A percentile compares a stretch with the other conserved stretches of the same genome.
phyloP scores from a whole-genome alignment of 306 rosid species.

The Canavalia ensiformis region DNA sequence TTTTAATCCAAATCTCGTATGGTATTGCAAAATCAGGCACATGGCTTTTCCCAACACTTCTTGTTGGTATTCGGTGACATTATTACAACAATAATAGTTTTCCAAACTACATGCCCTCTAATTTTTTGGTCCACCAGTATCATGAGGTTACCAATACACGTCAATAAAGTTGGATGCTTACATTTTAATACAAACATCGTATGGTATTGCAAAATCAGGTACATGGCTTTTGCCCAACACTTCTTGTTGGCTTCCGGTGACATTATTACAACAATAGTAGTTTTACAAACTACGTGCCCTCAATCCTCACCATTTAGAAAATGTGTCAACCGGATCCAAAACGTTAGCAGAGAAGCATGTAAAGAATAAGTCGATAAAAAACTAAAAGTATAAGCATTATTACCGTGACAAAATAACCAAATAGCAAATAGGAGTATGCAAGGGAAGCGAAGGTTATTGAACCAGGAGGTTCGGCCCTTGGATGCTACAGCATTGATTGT shows the following conservation, averaged over 20 bases:
- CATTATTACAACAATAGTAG: slow-evolving; percentile 2
- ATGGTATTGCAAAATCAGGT: slow-evolving; percentile 6
- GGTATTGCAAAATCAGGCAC: too few species aligned
- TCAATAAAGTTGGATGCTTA: too few species aligned
- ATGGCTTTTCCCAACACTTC: too few species aligned
- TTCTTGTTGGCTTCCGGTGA: neutral
- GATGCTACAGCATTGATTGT: slow-evolving; percentile 9
- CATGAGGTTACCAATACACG: too few species aligned
- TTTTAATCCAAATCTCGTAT: too few species aligned
- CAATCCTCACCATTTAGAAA: neutral
- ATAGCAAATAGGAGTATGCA: neutral
- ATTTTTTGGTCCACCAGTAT: too few species aligned
- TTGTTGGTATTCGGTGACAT: too few species aligned
- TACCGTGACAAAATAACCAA: neutral
- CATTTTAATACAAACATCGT: neutral
- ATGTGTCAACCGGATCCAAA: slow-evolving; percentile 1
- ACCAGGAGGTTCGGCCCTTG: neutral
- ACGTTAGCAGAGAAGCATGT: slow-evolving; percentile 12
- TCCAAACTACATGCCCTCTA: too few species aligned
- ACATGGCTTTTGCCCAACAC: neutral
- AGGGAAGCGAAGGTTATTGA: neutral
- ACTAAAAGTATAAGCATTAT: neutral
- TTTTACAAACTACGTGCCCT: neutral
- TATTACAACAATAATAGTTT: too few species aligned
- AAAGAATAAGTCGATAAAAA: neutral